Evolutionary conservation across 352 stramenopile species (phyloP).

Genomic region (Phytophthora brassicae): DNA sequence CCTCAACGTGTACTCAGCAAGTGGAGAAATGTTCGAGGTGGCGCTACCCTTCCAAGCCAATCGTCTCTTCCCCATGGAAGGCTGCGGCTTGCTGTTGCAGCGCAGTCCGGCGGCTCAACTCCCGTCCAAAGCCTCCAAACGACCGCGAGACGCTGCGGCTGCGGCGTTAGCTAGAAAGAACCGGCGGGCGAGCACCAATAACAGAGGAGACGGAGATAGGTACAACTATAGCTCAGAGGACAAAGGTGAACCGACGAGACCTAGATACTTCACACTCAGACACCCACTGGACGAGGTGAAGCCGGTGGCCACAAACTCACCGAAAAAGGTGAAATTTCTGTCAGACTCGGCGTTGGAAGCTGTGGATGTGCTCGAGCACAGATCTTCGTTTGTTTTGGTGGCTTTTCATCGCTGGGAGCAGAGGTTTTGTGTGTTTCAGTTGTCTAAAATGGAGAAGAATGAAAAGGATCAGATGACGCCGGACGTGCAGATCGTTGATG

Average conservation of each 20-base stretch:
- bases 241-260: constrained; percentile 25
- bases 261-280: constrained; percentile 71
- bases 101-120: constrained; percentile 41
- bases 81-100: constrained; percentile 59
- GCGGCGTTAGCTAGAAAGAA: constrained; percentile 32
- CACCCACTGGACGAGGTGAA: constrained; percentile 81
- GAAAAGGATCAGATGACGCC: constrained; percentile 2
- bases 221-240: constrained; percentile 33
- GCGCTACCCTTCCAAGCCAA: constrained; percentile 75
- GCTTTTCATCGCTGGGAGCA: constrained; percentile 50
- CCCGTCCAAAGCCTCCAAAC: constrained; percentile 31
- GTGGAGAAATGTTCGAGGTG: constrained; percentile 71
- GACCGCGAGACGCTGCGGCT: constrained; percentile 28
- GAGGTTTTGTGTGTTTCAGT: constrained; percentile 53
- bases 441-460: constrained; percentile 22
- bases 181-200: constrained; percentile 39
- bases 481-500: constrained; percentile 42
- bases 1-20: constrained; percentile 64
- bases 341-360: constrained; percentile 57
- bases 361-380: constrained; percentile 38
- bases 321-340: constrained; percentile 32
- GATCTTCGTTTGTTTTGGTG: constrained; percentile 36
- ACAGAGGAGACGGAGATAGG: constrained; percentile 35
- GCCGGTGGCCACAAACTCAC: constrained; percentile 41
- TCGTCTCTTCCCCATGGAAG: constrained; percentile 48